These are phyloP conservation scores for Stevia rebaudiana DNA, from an alignment of 140 eudicot genomes.

Conservation along the genomic window DNA sequence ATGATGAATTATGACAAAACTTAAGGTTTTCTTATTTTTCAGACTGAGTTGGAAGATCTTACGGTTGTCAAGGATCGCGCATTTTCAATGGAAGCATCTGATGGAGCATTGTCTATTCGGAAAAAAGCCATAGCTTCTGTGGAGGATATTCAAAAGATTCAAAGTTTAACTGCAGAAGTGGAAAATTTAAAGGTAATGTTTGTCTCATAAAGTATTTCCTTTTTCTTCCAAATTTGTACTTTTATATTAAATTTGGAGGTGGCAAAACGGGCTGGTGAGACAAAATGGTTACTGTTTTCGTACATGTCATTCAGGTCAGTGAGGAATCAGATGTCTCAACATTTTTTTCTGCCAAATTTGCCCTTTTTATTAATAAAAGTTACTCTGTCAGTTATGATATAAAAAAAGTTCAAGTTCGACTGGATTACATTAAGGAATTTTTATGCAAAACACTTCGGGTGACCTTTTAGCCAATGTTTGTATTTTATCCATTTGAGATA, in stretches of 20 bases:
- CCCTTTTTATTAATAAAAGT: neutral
- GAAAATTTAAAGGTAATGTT: slow-evolving; percentile 31
- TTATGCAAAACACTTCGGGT: neutral
- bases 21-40: slow-evolving; percentile 6
- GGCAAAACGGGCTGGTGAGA: neutral
- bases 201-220: neutral
- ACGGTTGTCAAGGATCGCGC: slow-evolving; percentile 43
- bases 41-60: slow-evolving; percentile 58
- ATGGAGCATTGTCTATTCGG: slow-evolving; percentile 51
- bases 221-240: neutral
- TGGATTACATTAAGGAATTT: too few species aligned
- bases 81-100: slow-evolving; percentile 52
- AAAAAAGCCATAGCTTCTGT: slow-evolving; percentile 54
- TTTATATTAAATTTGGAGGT: neutral
- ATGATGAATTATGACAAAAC: slow-evolving; percentile 4
- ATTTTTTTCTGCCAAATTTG: neutral
- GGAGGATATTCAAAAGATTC: slow-evolving; percentile 67
- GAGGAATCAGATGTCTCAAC: neutral
- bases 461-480: neutral
- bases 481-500: neutral
- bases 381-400: neutral
- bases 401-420: neutral
- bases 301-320: neutral
- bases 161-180: slow-evolving; percentile 54
- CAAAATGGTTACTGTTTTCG: neutral